phyloP scores from a whole-genome alignment of 192 early-diverging fungal genomes.

The Phlyctochytrium bullatum region DNA sequence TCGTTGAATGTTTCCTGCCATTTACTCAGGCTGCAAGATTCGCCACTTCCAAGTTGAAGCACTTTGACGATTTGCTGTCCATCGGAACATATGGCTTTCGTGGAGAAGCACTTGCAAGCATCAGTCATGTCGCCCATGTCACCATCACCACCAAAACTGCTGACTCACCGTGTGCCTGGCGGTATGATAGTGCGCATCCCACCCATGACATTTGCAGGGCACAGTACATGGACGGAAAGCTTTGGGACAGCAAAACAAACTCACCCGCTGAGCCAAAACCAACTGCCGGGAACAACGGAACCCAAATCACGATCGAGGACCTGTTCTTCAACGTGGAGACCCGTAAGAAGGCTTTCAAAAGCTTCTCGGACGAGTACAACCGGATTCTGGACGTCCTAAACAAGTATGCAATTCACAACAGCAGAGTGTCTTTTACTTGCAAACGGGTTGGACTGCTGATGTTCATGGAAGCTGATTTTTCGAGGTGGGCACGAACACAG shows the following conservation, averaged over 20 bases:
- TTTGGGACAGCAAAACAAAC: slow-evolving; percentile 74
- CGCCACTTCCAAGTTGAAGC: slow-evolving; percentile 87
- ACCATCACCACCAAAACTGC: slow-evolving; percentile 59
- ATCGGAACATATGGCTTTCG: slow-evolving; percentile 96
- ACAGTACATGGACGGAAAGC: slow-evolving; percentile 80
- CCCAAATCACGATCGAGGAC: slow-evolving; percentile 91
- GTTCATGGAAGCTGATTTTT: too few species aligned
- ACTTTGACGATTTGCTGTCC: slow-evolving; percentile 78
- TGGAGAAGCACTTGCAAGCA: slow-evolving; percentile 95
- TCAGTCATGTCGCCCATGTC: slow-evolving; percentile 92
- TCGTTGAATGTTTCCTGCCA: too few species aligned
- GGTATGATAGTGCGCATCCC: slow-evolving; percentile 26
- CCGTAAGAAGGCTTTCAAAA: slow-evolving; percentile 81
- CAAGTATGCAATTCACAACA: slow-evolving; percentile 92
- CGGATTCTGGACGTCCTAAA: slow-evolving; percentile 86
- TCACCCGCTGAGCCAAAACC: slow-evolving; percentile 78
- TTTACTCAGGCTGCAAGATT: slow-evolving; percentile 78
- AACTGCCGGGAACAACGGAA: slow-evolving; percentile 94
- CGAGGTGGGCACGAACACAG: slow-evolving; percentile 57
- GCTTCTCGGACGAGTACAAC: slow-evolving; percentile 84
- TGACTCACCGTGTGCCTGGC: slow-evolving; percentile 48
- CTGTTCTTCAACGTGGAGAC: slow-evolving; percentile 92
- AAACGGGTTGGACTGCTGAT: slow-evolving; percentile 65
- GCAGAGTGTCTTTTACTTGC: slow-evolving; percentile 79
- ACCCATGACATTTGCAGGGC: slow-evolving; percentile 48